A percentile compares a stretch with the other conserved stretches of the same genome.
Conservation (phyloP, 2,329 filamentous ascomycete species). For the Ilyonectria mors-panacis region DNA sequence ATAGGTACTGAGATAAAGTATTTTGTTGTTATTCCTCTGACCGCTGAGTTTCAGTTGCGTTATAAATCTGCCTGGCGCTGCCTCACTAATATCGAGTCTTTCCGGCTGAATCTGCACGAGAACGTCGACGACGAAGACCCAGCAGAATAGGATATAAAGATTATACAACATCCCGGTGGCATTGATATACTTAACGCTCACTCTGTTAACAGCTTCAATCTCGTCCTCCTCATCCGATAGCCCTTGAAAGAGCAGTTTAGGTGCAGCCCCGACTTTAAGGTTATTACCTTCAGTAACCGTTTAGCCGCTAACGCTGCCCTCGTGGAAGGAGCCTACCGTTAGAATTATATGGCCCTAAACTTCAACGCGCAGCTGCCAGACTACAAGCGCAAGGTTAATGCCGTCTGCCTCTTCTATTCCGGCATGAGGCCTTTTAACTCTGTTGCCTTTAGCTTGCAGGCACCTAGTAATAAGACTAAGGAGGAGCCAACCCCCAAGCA, state of each 20-base stretch:
- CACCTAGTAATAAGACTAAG: constrained; percentile 47
- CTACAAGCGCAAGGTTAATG: not conserved
- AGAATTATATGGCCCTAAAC: constrained; percentile 18
- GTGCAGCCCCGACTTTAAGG: not conserved
- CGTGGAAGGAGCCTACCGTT: constrained; percentile 2
- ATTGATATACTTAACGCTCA: not conserved
- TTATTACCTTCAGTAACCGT: constrained; percentile 15
- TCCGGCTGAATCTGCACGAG: not conserved
- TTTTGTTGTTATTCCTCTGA: not conserved
- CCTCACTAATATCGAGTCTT: not conserved
- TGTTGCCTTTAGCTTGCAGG: constrained; percentile 18
- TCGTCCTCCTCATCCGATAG: constrained; percentile 7
- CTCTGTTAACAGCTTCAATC: not conserved
- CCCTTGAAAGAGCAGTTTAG: not conserved
- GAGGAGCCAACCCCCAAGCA: constrained; percentile 40
- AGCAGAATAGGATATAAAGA: not conserved
- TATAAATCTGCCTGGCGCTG: constrained; percentile 16
- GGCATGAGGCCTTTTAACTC: constrained; percentile 1
- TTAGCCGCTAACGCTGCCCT: not conserved
- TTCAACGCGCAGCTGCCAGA: constrained; percentile 7
- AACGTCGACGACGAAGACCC: not conserved
- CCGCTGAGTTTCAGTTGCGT: too few relatives aligned
- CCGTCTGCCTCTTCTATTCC: not conserved
- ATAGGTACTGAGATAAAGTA: not conserved
- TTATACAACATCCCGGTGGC: not conserved